These are phyloP conservation scores for Penicillium sp. DNA, from an alignment of 2,329 filamentous ascomycete genomes.

Conservation along the genomic window DNA sequence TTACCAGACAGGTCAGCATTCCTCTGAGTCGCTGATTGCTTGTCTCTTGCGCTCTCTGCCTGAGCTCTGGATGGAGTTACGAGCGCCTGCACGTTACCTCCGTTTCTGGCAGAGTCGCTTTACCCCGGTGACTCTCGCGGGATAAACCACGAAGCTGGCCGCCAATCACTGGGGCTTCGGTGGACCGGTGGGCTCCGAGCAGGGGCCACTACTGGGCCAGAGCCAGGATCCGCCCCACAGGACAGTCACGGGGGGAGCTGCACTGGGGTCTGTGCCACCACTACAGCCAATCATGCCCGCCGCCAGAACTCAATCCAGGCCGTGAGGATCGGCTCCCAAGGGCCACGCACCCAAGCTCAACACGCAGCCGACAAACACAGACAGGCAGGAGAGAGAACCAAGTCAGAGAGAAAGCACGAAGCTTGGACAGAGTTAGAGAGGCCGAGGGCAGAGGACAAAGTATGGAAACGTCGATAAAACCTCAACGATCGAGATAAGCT, in stretches of 20 bases:
- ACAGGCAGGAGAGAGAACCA: background rate
- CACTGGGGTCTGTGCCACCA: slow-evolving; percentile 20
- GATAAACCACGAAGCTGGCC: slow-evolving; percentile 25
- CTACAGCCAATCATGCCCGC: background rate
- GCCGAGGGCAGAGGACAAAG: background rate
- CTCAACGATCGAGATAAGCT: background rate
- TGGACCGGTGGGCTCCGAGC: slow-evolving; percentile 22
- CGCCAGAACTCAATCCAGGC: slow-evolving; percentile 13
- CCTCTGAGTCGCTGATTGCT: background rate
- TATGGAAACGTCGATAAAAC: background rate
- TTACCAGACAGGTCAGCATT: background rate
- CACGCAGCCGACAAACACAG: background rate
- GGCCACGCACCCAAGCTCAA: slow-evolving; percentile 10
- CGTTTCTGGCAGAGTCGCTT: slow-evolving; percentile 1
- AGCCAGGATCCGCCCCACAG: slow-evolving; percentile 21
- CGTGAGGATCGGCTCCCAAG: slow-evolving; percentile 5
- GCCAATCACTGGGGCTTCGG: background rate
- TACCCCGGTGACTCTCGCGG: slow-evolving; percentile 28
- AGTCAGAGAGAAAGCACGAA: background rate
- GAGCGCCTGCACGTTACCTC: slow-evolving; percentile 15
- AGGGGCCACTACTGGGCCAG: slow-evolving; percentile 30
- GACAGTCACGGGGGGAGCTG: slow-evolving; percentile 23
- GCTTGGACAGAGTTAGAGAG: background rate
- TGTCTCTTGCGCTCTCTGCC: background rate
- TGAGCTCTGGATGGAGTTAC: slow-evolving; percentile 1